Conservation (phyloP, 1,284 basidiomycete genomes). For the Serendipita sp. region DNA sequence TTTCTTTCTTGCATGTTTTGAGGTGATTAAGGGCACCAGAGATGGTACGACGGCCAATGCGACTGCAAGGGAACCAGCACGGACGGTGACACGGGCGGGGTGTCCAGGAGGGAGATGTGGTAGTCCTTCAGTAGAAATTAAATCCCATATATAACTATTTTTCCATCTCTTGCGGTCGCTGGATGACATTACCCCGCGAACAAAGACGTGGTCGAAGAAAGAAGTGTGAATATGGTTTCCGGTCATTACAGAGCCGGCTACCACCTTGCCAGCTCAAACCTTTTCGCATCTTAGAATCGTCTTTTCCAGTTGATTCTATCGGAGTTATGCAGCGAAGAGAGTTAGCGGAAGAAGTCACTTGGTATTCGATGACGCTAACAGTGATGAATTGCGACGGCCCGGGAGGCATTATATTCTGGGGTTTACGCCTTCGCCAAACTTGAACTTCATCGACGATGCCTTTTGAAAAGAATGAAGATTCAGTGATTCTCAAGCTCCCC, state of each 20-base stretch:
- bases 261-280: too few relatives aligned
- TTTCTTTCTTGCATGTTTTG: neutral
- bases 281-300: slow-evolving; percentile 14
- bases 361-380: too few relatives aligned
- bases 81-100: neutral
- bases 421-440: too few relatives aligned
- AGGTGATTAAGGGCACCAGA: neutral
- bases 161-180: too few relatives aligned
- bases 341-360: too few relatives aligned
- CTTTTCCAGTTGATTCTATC: neutral
- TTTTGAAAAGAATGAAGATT: neutral
- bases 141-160: neutral
- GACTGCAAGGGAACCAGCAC: neutral
- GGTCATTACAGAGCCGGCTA: too few relatives aligned
- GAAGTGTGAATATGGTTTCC: too few relatives aligned
- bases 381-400: neutral
- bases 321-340: neutral
- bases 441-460: too few relatives aligned
- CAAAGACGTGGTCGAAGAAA: too few relatives aligned
- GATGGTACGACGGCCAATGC: neutral
- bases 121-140: neutral
- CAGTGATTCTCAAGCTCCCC: slow-evolving; percentile 24
- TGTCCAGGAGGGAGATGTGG: neutral
- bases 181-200: too few relatives aligned
- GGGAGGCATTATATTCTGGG: neutral